These are phyloP conservation scores for Phylloporus sp. DNA, from an alignment of 768 basidiomycete species.

Conservation along the genomic window DNA sequence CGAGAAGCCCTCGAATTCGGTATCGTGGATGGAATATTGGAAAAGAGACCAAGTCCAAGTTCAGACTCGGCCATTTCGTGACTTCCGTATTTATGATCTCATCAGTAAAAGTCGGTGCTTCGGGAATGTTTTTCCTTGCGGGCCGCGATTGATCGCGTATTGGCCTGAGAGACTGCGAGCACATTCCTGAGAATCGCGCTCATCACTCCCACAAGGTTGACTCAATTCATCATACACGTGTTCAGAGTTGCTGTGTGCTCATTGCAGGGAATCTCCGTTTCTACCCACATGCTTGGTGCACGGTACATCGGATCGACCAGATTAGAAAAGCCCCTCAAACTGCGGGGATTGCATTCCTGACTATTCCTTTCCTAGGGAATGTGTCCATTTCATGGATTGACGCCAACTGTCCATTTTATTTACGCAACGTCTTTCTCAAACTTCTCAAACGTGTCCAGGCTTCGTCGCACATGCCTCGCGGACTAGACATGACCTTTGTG, in stretches of 20 bases:
- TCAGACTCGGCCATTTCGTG: conserved; percentile 37
- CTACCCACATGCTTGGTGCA: conserved; percentile 13
- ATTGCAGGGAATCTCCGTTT: conserved; percentile 23
- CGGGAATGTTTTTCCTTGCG: conserved; percentile 8
- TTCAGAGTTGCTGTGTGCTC: conserved; percentile 12
- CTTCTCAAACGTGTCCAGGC: conserved; percentile 9
- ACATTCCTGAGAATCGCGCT: conserved; percentile 11
- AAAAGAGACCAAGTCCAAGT: conserved; percentile 66
- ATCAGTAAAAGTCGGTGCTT: conserved; percentile 12
- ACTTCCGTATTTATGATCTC: conserved; percentile 7
- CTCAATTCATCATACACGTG: conserved; percentile 20
- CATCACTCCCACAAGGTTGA: conserved; percentile 16
- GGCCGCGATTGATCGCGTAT: neutral
- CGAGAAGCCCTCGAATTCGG: conserved; percentile 89
- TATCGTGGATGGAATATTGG: conserved; percentile 88
- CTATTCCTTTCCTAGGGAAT: conserved; percentile 5
- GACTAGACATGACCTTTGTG: neutral
- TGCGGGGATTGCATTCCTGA: conserved; percentile 24
- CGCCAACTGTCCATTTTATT: conserved; percentile 14
- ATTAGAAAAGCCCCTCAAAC: conserved; percentile 25
- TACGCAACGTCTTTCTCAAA: conserved; percentile 17
- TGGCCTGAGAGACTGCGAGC: conserved; percentile 10
- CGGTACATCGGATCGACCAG: conserved; percentile 23
- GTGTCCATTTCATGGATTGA: conserved; percentile 17
- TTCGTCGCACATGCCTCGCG: conserved; percentile 5